Evolutionary conservation across 169 alveolate genomes (phyloP).

Genomic region (Eimeria sp.): DNA sequence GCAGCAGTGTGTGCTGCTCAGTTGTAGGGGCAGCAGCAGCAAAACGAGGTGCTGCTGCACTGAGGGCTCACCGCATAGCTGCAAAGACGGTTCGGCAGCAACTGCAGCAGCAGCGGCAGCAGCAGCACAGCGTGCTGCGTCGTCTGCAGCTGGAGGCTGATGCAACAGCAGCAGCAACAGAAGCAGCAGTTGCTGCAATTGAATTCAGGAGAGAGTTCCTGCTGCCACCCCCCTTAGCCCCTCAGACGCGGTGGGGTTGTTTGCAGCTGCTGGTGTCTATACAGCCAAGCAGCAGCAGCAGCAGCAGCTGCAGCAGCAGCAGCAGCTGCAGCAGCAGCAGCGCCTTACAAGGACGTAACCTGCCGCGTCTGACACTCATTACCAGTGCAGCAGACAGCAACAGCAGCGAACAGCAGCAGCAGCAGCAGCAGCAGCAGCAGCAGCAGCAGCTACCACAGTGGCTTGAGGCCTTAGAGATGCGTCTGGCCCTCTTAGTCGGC

Average conservation of each 20-base stretch:
- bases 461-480: constrained; percentile 49
- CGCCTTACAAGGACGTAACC: not conserved
- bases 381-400: not conserved
- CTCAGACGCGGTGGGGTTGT: constrained; percentile 32
- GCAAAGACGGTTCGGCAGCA: constrained; percentile 54
- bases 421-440: constrained; percentile 26
- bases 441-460: constrained; percentile 67
- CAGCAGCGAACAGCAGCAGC: not conserved
- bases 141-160: constrained; percentile 45
- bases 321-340: constrained; percentile 38
- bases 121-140: constrained; percentile 38
- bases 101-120: constrained; percentile 31
- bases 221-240: constrained; percentile 10
- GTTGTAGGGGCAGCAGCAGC: constrained; percentile 58
- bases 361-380: constrained; percentile 49
- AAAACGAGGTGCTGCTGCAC: constrained; percentile 59
- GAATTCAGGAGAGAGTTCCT: not conserved
- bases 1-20: constrained; percentile 39
- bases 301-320: constrained; percentile 15
- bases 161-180: constrained; percentile 54
- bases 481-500: constrained; percentile 29
- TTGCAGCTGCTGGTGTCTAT: constrained; percentile 15
- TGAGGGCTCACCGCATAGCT: constrained; percentile 33
- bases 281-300: constrained; percentile 15
- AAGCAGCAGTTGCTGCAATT: constrained; percentile 56